phyloP scores from a whole-genome alignment of 441 rosid genomes.

The Cnidoscolus chayamansa region DNA sequence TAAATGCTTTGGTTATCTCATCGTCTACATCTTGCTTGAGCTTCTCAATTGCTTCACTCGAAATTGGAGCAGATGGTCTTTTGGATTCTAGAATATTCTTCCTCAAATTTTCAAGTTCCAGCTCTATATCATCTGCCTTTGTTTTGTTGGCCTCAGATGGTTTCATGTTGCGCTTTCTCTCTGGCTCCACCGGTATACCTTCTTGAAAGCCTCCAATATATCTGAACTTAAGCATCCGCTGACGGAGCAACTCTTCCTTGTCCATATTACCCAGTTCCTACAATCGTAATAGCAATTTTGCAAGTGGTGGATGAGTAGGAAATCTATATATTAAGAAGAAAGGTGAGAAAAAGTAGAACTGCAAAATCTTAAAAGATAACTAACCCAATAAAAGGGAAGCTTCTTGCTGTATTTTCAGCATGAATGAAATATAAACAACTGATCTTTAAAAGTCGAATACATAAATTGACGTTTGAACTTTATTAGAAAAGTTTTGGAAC shows the following conservation, averaged over 20 bases:
- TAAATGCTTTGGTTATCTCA: slow-evolving; percentile 39
- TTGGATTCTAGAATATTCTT: slow-evolving; percentile 33
- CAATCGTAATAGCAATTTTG: slow-evolving; percentile 5
- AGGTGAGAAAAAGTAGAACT: neutral
- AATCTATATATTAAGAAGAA: slow-evolving; percentile 11
- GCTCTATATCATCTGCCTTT: slow-evolving; percentile 29
- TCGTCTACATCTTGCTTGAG: slow-evolving; percentile 41
- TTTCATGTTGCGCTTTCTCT: slow-evolving; percentile 42
- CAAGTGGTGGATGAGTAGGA: slow-evolving; percentile 24
- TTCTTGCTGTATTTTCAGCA: neutral
- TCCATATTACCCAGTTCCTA: slow-evolving; percentile 42
- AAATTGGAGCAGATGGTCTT: slow-evolving; percentile 27
- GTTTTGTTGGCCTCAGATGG: slow-evolving; percentile 31
- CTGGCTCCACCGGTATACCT: slow-evolving; percentile 36
- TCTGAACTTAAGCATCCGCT: slow-evolving; percentile 37
- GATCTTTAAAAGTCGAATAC: neutral
- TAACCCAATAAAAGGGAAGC: neutral
- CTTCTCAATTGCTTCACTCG: slow-evolving; percentile 33
- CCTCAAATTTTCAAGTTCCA: slow-evolving; percentile 35
- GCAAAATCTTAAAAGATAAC: slow-evolving; percentile 1
- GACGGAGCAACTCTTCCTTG: slow-evolving; percentile 32
- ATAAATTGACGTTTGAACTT: too few species aligned
- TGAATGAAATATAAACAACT: neutral
- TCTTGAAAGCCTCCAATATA: slow-evolving; percentile 43
- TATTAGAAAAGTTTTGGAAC: too few species aligned